These are phyloP conservation scores for Crassisporium funariophilum DNA, from an alignment of 768 basidiomycete species.

Conservation along the genomic window DNA sequence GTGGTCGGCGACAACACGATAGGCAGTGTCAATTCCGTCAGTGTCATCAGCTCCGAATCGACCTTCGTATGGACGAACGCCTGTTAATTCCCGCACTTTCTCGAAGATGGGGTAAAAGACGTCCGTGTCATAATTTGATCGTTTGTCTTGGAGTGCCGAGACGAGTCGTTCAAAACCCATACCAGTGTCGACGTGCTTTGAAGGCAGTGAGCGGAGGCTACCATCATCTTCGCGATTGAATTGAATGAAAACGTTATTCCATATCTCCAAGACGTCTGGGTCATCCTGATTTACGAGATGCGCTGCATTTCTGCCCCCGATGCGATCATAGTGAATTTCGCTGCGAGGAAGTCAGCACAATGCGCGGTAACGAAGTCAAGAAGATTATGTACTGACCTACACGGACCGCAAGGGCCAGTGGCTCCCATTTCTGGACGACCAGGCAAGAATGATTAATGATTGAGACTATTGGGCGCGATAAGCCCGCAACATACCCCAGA, in stretches of 20 bases:
- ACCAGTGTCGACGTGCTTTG: slow-evolving; percentile 97
- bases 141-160: slow-evolving; percentile 86
- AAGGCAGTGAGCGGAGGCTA: slow-evolving; percentile 76
- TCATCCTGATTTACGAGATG: slow-evolving; percentile 95
- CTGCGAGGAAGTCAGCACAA: slow-evolving; percentile 37
- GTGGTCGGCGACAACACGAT: slow-evolving; percentile 96
- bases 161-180: slow-evolving; percentile 99
- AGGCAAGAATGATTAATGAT: slow-evolving; percentile 2
- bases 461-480: slow-evolving; percentile 1
- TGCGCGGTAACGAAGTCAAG: slow-evolving; percentile 3
- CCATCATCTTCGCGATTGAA: slow-evolving; percentile 95
- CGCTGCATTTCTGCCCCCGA: slow-evolving; percentile 96
- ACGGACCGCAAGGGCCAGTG: slow-evolving; percentile 97
- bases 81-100: slow-evolving; percentile 86
- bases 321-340: slow-evolving; percentile 96
- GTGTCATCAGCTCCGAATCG: slow-evolving; percentile 93
- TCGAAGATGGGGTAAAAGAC: slow-evolving; percentile 88
- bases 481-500: slow-evolving; percentile 78
- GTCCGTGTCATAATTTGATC: slow-evolving; percentile 98
- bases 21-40: slow-evolving; percentile 97
- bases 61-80: slow-evolving; percentile 84
- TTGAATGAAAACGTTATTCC: slow-evolving; percentile 99
- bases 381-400: slow-evolving; percentile 54
- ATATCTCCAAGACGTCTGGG: slow-evolving; percentile 95
- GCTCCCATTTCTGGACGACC: slow-evolving; percentile 91